Evolutionary conservation across 164 flowering plant species (phyloP).

Genomic region (Vitis rupestris): DNA sequence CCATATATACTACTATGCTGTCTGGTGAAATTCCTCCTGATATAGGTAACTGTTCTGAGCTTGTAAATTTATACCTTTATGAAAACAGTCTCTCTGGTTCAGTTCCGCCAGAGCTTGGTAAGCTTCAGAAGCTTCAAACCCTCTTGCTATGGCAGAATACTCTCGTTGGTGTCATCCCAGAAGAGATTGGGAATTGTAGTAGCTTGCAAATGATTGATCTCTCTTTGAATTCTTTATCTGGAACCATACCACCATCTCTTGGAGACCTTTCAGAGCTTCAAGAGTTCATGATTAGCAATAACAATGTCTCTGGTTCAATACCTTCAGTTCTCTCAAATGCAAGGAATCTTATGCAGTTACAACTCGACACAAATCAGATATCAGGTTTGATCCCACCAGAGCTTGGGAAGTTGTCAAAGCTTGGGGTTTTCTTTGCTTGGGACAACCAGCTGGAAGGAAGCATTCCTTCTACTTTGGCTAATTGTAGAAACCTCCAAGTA

Average conservation of each 20-base stretch:
- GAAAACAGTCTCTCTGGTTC: constrained; percentile 75
- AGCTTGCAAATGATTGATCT: constrained; percentile 60
- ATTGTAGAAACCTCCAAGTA: constrained; percentile 50
- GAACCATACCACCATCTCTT: constrained; percentile 61
- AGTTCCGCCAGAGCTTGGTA: constrained; percentile 67
- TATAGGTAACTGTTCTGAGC: constrained; percentile 78
- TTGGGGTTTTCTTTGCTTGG: constrained; percentile 68
- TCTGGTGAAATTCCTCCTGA: constrained; percentile 79
- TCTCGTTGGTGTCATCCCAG: constrained; percentile 68
- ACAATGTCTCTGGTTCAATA: constrained; percentile 69
- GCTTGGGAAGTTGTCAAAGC: constrained; percentile 44
- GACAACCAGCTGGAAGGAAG: constrained; percentile 71
- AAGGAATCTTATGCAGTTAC: constrained; percentile 46
- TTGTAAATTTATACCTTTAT: constrained; percentile 61
- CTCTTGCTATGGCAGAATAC: constrained; percentile 78
- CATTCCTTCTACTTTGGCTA: constrained; percentile 52
- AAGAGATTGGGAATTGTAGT: constrained; percentile 76
- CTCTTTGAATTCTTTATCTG: constrained; percentile 75
- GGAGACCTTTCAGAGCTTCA: constrained; percentile 52
- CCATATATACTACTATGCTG: constrained; percentile 73
- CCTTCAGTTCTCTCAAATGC: constrained; percentile 56
- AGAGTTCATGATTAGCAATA: constrained; percentile 70
- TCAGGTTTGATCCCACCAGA: constrained; percentile 67
- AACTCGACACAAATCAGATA: constrained; percentile 64
- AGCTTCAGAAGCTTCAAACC: constrained; percentile 65